phyloP scores from a whole-genome alignment of 2,329 filamentous ascomycete species.

The Anisogramma anomala region DNA sequence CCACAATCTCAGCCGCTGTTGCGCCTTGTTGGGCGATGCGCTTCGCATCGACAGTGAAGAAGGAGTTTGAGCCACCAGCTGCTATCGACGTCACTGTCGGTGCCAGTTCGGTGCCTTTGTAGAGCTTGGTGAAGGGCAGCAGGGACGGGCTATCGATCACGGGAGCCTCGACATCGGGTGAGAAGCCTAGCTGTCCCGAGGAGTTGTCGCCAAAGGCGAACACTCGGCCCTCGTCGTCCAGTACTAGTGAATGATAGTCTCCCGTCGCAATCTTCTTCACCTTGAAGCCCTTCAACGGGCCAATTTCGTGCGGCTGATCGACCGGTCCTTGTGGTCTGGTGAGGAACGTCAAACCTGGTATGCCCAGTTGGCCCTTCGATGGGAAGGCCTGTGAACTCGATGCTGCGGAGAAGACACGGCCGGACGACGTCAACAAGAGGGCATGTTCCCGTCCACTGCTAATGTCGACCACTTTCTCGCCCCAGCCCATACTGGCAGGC shows the following conservation, averaged over 20 bases:
- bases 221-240: slow-evolving; percentile 64
- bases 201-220: slow-evolving; percentile 90
- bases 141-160: slow-evolving; percentile 58
- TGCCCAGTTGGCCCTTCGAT: slow-evolving; percentile 71
- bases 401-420: slow-evolving; percentile 81
- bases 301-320: slow-evolving; percentile 73
- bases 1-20: slow-evolving; percentile 26
- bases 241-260: slow-evolving; percentile 72
- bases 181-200: slow-evolving; percentile 80
- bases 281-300: slow-evolving; percentile 56
- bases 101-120: slow-evolving; percentile 50
- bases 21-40: slow-evolving; percentile 34
- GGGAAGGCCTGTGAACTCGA: slow-evolving; percentile 70
- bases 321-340: slow-evolving; percentile 67
- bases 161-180: slow-evolving; percentile 49
- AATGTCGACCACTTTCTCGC: slow-evolving; percentile 64
- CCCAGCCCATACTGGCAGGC: slow-evolving; percentile 51
- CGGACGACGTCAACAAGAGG: slow-evolving; percentile 70
- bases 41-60: slow-evolving; percentile 72
- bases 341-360: slow-evolving; percentile 71
- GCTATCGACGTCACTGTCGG: slow-evolving; percentile 65
- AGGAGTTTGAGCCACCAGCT: slow-evolving; percentile 78
- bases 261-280: slow-evolving; percentile 69
- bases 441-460: slow-evolving; percentile 75
- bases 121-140: slow-evolving; percentile 60